Evolutionary conservation across 768 basidiomycete species (phyloP), one percentile per base, ranked within the genome.

Genomic region (Glaciozyma martinii): DNA sequence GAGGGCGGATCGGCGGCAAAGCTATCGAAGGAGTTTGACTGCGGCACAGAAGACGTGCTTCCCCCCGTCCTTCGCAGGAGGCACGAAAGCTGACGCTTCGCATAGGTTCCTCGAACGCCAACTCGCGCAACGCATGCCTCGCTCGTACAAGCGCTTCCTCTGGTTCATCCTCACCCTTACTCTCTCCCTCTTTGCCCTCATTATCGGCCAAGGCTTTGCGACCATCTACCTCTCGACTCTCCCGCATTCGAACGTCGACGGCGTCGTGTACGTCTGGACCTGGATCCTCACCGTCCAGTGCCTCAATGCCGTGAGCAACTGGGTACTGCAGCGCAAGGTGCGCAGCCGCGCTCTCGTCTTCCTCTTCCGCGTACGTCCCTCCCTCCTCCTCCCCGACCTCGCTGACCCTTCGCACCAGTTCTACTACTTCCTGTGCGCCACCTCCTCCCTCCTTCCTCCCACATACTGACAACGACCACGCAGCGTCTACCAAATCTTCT

Each of bases 131-230:
- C 65, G 77, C 21, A 78, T 80, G 59, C 79, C 79, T 0, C 69
- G 76, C 8, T 76, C 75, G 1, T 80, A 78, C 73, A 66, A 74
- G n/a, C 72, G 79, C 23, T 80, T 79, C 66, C 68, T 79, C 27
- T 79, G 78, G 78, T 80, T 80, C 71, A 75, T 79, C 73, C 73
- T 72, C 4, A 76, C 74, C 16, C 63, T 79, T 12, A 75, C 73
- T 7, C 75, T 79, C 23, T 77, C 77, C 30, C 75, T 76, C 32
- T 75, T 78, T 59, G 73, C 78, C 5, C 71, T 79, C 27, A 74
- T 79, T 13, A 75, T 76, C 32, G 79, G 79, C n/a, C 79, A 80
- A 73, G 78, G 76, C 72, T 80, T 78, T 62, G 76, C 78, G 4
- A 75, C 75, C 55, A 67, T 78, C 37, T 80, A 76, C 65, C 73